These are phyloP conservation scores for Mediolabrus comicus DNA, from an alignment of 108 stramenopile genomes.

Conservation along the genomic window DNA sequence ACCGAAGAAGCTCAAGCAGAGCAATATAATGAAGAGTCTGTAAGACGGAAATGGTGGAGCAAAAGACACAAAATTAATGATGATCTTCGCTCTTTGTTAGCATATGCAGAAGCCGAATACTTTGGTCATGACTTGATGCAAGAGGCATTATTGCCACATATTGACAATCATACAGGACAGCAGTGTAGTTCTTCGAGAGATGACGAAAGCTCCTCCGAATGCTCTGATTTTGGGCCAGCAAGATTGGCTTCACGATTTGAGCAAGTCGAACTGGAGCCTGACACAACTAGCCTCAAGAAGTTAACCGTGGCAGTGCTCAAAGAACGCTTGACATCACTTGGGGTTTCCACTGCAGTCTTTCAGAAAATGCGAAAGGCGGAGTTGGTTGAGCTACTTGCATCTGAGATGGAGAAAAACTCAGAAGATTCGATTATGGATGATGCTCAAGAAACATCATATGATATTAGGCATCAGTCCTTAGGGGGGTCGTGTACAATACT, in stretches of 20 bases:
- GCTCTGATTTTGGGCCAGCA: conserved; percentile 28
- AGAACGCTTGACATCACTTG: conserved; percentile 36
- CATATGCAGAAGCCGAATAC: conserved; percentile 45
- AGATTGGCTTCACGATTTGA: conserved; percentile 74
- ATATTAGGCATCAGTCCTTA: not conserved
- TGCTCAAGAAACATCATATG: not conserved
- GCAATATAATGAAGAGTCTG: conserved; percentile 42
- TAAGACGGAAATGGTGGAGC: conserved; percentile 75
- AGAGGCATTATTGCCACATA: conserved; percentile 15
- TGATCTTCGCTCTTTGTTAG: conserved; percentile 45
- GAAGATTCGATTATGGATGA: not conserved
- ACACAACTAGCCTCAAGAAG: conserved; percentile 36
- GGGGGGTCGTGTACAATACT: conserved; percentile 58
- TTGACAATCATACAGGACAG: not conserved
- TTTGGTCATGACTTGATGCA: conserved; percentile 34
- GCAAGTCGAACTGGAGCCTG: conserved; percentile 32
- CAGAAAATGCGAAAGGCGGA: conserved; percentile 56
- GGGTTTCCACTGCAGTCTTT: conserved; percentile 17
- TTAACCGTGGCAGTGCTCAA: conserved; percentile 68
- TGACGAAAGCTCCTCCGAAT: conserved; percentile 38
- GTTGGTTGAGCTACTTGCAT: conserved; percentile 54
- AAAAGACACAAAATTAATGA: conserved; percentile 64
- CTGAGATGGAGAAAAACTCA: conserved; percentile 26
- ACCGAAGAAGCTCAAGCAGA: conserved; percentile 38
- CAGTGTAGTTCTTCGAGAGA: conserved; percentile 6